Evolutionary conservation across 2,329 filamentous ascomycete species (phyloP).

Genomic region (Talaromyces piceae): DNA sequence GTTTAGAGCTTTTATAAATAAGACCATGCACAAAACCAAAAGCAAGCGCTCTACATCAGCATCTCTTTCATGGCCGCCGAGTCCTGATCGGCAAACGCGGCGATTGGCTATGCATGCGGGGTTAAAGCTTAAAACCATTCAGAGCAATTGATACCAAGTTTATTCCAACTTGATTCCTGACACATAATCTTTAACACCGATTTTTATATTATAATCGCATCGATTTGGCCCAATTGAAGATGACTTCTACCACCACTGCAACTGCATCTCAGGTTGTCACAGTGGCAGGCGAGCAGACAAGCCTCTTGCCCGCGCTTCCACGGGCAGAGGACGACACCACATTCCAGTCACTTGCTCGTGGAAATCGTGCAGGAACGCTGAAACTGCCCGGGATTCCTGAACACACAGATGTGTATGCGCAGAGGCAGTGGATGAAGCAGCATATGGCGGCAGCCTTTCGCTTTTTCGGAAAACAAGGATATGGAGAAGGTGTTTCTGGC

Average conservation of each 20-base stretch:
- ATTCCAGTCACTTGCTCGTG: conserved; percentile 31
- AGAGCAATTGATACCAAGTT: background rate
- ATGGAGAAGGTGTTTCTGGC: conserved; percentile 21
- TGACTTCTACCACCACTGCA: conserved; percentile 10
- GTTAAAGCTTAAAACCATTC: background rate
- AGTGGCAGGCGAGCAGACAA: conserved; percentile 1
- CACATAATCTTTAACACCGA: too few species aligned
- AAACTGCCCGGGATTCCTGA: conserved; percentile 33
- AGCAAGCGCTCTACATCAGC: background rate
- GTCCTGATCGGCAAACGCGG: background rate
- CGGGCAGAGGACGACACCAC: conserved; percentile 9
- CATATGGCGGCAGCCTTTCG: conserved; percentile 35
- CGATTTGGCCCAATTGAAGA: background rate
- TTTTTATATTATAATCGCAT: too few species aligned
- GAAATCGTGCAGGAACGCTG: conserved; percentile 27
- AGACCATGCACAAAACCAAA: too few species aligned
- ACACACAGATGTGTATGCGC: conserved; percentile 34
- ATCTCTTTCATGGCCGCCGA: background rate
- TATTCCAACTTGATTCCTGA: too few species aligned
- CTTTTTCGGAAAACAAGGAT: conserved; percentile 20
- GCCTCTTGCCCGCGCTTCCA: conserved; percentile 4
- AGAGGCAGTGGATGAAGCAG: conserved; percentile 48
- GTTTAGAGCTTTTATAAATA: too few species aligned
- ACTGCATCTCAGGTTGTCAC: conserved; percentile 5
- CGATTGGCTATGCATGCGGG: conserved; percentile 6